Base-by-base conservation (phyloP, 1,284 basidiomycete genomes). In the Boletus sp. region DNA sequence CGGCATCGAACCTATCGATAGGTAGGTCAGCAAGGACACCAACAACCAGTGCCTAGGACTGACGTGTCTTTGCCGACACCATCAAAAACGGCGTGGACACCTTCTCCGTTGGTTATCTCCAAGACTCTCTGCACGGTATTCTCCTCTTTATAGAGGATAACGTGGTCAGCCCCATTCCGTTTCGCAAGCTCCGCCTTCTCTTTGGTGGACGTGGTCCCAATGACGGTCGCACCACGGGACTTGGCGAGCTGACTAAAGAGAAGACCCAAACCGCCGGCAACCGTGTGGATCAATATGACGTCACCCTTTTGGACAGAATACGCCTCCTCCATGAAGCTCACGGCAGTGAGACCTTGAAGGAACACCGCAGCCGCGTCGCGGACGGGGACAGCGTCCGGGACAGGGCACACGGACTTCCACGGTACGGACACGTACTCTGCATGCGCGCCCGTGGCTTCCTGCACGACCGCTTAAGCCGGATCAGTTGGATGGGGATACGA, bases 41-140 rank as follows among this genome's bases (percentile, higher is more conserved):
- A 4, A 14, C 27, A 13, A 16, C 6, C 5, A 23, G 4, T 1
- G 17, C 3, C 33, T 23, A 9, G 11, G 37, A 80, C 88, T 61
- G 73, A 92, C 82, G 94, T 96, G 73, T 94, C 91, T 77, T 91
- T 95, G 13, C 97, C 97, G 28, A 99, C 94, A 48, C 96, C 95
- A 74, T 99, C 96, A 71, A 91, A 97, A 40, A 96, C 83, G 14
- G 85, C 95, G 67, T 95, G 83, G 11, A 95, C 91, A 27, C 96
- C 96, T 68, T 90, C 83, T 3, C 91, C 93, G 55, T 85, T 84
- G 0, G 95, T 96, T 58, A 97, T 79, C 68, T 90, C 87, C 57
- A 91, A 70, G n/a, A 93, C 89, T 61, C 88, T 82, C 59, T 85
- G 70, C 21, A 90, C 87, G 0, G 89, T 88, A 67, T 91, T 81